A percentile compares a stretch with the other conserved stretches of the same genome.
Conservation (phyloP, 805 yeast genomes). For the Vanderwaltozyma verrucispora region DNA sequence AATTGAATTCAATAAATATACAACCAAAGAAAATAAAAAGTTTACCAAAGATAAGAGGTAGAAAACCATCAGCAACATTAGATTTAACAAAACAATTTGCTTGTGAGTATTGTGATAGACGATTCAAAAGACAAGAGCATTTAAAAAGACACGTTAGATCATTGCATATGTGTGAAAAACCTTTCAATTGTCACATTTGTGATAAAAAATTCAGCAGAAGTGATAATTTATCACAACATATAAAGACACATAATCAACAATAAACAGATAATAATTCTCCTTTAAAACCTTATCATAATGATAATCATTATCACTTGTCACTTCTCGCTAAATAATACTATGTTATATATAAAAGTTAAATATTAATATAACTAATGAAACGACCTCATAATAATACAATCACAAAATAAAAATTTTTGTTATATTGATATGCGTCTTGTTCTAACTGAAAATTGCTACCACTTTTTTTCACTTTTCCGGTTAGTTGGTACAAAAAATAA, state of each 20-base stretch:
- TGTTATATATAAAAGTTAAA: no score
- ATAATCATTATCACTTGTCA: no score
- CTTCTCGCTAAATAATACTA: no score
- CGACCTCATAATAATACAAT: no score
- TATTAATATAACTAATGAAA: no score
- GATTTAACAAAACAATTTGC: constrained; percentile 49
- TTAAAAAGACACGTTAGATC: constrained; percentile 65
- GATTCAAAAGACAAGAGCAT: constrained; percentile 69
- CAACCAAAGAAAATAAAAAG: constrained; percentile 1
- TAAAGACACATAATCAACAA: constrained; percentile 55
- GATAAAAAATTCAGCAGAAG: constrained; percentile 55
- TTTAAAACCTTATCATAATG: no score
- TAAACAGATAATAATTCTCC: no score
- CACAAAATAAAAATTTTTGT: no score
- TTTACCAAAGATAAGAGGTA: constrained; percentile 39
- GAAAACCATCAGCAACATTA: constrained; percentile 52
- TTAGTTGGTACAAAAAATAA: no score
- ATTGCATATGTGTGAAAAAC: constrained; percentile 63
- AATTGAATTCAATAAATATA: background rate
- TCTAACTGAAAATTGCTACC: no score
- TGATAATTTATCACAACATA: constrained; percentile 58
- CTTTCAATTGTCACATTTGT: constrained; percentile 52
- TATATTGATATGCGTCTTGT: no score
- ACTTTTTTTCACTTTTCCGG: no score
- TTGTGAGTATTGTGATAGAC: constrained; percentile 53